These are phyloP conservation scores for Naganishia liquefaciens DNA, from an alignment of 1,284 basidiomycete species.

Conservation along the genomic window DNA sequence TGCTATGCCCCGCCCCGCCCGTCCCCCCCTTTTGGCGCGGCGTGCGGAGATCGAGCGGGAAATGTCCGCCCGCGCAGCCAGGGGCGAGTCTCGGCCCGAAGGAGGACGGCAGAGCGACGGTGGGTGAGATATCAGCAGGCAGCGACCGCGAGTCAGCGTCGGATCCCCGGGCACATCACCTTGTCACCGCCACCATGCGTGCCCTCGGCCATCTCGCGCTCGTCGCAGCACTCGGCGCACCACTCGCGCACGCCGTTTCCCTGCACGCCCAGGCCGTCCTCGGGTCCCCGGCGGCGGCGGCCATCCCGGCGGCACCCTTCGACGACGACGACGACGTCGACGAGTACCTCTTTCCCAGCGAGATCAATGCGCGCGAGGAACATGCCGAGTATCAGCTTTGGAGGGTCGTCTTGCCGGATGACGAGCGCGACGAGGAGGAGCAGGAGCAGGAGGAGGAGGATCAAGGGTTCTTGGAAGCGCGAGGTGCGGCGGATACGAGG, in stretches of 20 bases:
- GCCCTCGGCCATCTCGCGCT: too few relatives aligned
- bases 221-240: background rate
- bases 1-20: too few relatives aligned
- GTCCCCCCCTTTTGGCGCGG: too few relatives aligned
- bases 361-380: slow-evolving; percentile 10
- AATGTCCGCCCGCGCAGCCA: too few relatives aligned
- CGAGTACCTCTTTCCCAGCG: slow-evolving; percentile 21
- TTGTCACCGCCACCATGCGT: too few relatives aligned
- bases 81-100: too few relatives aligned
- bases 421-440: background rate
- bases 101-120: too few relatives aligned
- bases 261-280: background rate
- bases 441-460: background rate
- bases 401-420: slow-evolving; percentile 35
- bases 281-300: background rate
- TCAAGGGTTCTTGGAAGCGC: background rate
- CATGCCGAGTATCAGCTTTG: slow-evolving; percentile 44
- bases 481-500: slow-evolving; percentile 29
- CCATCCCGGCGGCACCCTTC: too few relatives aligned
- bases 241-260: background rate
- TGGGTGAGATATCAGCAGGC: too few relatives aligned
- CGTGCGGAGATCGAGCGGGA: too few relatives aligned
- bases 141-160: too few relatives aligned
- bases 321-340: slow-evolving; percentile 1
- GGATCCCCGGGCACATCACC: too few relatives aligned